These are phyloP conservation scores for Coemansia sp. DNA, from an alignment of 192 early-diverging fungal genomes.

Conservation along the genomic window DNA sequence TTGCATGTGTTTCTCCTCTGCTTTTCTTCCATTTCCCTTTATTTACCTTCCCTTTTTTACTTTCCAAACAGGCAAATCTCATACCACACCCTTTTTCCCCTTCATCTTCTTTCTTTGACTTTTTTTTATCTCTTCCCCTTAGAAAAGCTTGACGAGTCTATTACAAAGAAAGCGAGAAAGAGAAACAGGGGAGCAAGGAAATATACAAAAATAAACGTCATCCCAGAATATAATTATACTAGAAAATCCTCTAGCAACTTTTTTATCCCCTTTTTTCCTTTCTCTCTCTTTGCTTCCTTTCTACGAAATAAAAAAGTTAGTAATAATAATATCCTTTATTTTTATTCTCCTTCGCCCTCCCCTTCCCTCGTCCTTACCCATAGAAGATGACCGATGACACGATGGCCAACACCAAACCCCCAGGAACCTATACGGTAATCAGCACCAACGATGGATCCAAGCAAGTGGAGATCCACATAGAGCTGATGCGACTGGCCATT, in stretches of 20 bases:
- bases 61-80: too few species aligned
- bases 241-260: background rate
- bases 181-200: background rate
- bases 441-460: slow-evolving; percentile 32
- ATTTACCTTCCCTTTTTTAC: background rate
- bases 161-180: background rate
- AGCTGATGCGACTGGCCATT: slow-evolving; percentile 48
- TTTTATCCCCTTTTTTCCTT: slow-evolving; percentile 4
- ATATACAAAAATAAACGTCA: too few species aligned
- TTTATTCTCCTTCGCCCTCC: background rate
- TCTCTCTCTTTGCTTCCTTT: slow-evolving; percentile 8
- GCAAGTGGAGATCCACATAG: slow-evolving; percentile 44
- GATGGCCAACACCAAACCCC: background rate
- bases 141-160: background rate
- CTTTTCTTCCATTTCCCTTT: background rate
- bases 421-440: slow-evolving; percentile 37
- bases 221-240: too few species aligned
- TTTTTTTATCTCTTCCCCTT: background rate
- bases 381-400: slow-evolving; percentile 7
- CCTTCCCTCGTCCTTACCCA: background rate
- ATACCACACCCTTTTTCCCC: background rate
- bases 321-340: slow-evolving; percentile 6
- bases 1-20: background rate
- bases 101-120: background rate
- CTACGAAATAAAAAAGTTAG: background rate